These are phyloP conservation scores for Oropetium thomaeum DNA, from an alignment of 176 grass and related monocot genomes.

Conservation along the genomic window DNA sequence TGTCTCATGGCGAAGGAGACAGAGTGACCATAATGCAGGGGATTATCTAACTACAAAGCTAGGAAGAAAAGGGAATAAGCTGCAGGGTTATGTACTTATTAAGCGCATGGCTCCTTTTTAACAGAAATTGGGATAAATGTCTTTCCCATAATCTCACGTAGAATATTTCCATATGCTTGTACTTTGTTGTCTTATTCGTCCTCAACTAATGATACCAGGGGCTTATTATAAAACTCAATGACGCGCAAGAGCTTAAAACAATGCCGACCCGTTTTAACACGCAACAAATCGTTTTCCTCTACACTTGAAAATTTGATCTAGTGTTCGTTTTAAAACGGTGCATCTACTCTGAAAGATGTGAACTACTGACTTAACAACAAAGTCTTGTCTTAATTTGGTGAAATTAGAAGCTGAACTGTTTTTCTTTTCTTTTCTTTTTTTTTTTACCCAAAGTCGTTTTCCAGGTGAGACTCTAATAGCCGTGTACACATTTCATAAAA, in stretches of 20 bases:
- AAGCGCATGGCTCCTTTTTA: not conserved
- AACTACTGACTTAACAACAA: slow-evolving; percentile 13
- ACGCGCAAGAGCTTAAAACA: not conserved
- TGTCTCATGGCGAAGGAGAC: slow-evolving; percentile 27
- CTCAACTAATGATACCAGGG: too few relatives aligned
- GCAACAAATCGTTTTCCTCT: slow-evolving; percentile 16
- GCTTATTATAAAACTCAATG: too few relatives aligned
- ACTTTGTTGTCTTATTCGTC: not conserved
- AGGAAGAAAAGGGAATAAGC: not conserved
- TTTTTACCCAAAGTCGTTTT: too few relatives aligned
- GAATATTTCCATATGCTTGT: not conserved
- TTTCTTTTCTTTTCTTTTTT: too few relatives aligned
- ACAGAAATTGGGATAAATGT: not conserved
- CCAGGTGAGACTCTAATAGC: too few relatives aligned
- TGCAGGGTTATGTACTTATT: not conserved
- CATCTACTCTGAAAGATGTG: not conserved
- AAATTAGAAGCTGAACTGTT: too few relatives aligned
- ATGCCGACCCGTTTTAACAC: slow-evolving; percentile 2
- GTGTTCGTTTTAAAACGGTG: not conserved
- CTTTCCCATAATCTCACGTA: not conserved
- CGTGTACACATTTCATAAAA: too few relatives aligned
- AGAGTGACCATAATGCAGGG: slow-evolving; percentile 1
- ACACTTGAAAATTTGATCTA: not conserved
- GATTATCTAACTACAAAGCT: slow-evolving; percentile 18
- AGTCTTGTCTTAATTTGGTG: too few relatives aligned